Conservation (phyloP, 2,329 filamentous ascomycete genomes). For the Trichoderma polysporum region DNA sequence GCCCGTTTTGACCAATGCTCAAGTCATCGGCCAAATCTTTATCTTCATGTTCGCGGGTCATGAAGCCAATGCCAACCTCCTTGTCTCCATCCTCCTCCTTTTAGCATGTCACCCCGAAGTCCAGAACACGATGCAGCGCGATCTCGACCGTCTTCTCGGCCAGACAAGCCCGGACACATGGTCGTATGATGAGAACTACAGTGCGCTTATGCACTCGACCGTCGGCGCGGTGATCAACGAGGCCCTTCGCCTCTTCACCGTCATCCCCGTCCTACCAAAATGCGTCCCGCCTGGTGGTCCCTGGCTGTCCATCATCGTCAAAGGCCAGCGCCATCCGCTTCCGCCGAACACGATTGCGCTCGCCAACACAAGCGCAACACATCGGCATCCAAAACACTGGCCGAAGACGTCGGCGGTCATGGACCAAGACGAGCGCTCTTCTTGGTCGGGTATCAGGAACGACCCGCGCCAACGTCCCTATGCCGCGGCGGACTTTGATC, state of each 20-base stretch:
- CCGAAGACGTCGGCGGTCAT: neutral
- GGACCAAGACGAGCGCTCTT: neutral
- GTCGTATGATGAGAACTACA: neutral
- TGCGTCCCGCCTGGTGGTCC: neutral
- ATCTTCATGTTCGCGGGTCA: neutral
- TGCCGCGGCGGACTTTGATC: neutral
- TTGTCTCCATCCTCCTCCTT: neutral
- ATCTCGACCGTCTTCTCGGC: neutral
- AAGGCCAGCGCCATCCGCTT: neutral
- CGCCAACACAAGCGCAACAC: neutral
- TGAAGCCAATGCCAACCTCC: neutral
- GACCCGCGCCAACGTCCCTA: neutral
- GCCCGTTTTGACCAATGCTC: neutral
- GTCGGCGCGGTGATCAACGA: neutral
- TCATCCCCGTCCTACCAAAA: neutral
- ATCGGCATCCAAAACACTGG: neutral
- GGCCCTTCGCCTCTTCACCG: neutral
- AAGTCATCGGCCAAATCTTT: neutral
- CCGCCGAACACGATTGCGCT: neutral
- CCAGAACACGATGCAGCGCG: neutral
- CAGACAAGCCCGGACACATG: neutral
- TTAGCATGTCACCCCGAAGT: neutral
- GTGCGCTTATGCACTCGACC: neutral
- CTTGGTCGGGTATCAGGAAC: neutral
- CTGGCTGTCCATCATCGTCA: neutral